Conservation (phyloP, 306 rosid genomes). For the Acacia crassicarpa region DNA sequence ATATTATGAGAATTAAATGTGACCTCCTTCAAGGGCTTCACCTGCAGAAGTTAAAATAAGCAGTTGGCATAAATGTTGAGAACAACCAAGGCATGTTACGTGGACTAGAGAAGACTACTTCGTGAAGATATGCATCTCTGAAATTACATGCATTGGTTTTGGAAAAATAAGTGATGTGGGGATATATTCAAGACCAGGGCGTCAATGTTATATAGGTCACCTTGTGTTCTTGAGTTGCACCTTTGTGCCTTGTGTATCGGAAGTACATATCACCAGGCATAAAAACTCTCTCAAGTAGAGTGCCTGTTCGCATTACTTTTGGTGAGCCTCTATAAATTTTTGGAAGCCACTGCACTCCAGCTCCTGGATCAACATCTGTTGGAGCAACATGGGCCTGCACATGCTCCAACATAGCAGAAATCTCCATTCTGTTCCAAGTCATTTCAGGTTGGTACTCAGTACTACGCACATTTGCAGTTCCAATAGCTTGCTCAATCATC, state of each 20-base stretch:
- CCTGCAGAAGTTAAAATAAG: constrained; percentile 54
- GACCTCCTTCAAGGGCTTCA: constrained; percentile 95
- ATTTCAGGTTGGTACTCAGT: constrained; percentile 73
- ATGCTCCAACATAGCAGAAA: constrained; percentile 91
- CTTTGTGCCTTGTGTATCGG: constrained; percentile 91
- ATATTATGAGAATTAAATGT: constrained; percentile 82
- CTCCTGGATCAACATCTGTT: constrained; percentile 98
- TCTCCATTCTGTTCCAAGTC: constrained; percentile 87
- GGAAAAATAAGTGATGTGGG: neutral
- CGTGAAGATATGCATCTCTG: neutral
- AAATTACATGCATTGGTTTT: neutral
- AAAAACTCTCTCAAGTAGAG: constrained; percentile 97
- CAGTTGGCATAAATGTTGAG: constrained; percentile 17
- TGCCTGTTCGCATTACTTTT: constrained; percentile 95
- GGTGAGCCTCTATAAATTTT: constrained; percentile 83
- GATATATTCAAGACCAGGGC: neutral
- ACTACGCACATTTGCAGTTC: constrained; percentile 37
- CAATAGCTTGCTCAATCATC: constrained; percentile 78
- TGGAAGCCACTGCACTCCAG: constrained; percentile 99
- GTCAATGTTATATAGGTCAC: constrained; percentile 37
- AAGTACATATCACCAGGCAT: constrained; percentile 98
- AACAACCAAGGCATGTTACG: constrained; percentile 8
- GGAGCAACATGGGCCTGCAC: constrained; percentile 99
- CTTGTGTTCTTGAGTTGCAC: constrained; percentile 87
- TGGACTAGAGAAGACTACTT: constrained; percentile 13